Evolutionary conservation across 495 filamentous ascomycete species (phyloP), one percentile per base, ranked within the genome.

Genomic region (Saxispiralis lemnorum): DNA sequence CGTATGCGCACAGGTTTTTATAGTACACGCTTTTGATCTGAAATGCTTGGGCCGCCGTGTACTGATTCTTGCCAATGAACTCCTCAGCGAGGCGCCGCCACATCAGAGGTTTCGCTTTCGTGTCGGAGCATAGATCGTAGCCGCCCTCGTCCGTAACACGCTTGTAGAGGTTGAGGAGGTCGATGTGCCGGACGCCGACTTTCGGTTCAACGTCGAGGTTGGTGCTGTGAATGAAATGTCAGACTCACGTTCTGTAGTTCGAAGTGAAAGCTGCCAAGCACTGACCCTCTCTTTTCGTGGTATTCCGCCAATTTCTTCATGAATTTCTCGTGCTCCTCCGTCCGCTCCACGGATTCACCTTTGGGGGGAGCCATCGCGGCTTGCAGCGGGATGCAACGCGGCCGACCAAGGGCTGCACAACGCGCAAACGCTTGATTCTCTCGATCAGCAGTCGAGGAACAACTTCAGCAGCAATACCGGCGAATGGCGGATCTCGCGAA

Each of bases 1-100:
- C 83, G 60, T 81, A 89, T 2, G 83, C 82, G 12, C 70, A 72
- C 28, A 89, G 71, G 49, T 86, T 77, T 51, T 79, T 80, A 66
- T 87, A 88, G 61, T 85, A 89, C 37, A 76, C 70, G 18, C 77
- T 79, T 62, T 89, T 89, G 38, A 88, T 58, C 17, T 72, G 67
- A 58, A 85, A 88, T 2, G 79, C 81, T 43, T 78, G 69, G 1
- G 81, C 77, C 15, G 81, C 74, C 13, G 76, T 67, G 46, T 80
- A 79, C 43, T 71, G 68, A 19, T 67, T 66, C 34, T 70, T 70
- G 13, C 72, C 57, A 21, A 75, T 70, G 45, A 87, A 72, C 35
- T 78, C 73, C 12, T 71, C 63, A 7, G 76, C 79, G 32, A 89
- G 66, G 47, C 70, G 70, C 39, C 81, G 69, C 83, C 83, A 89